These are phyloP conservation scores for Echeveria elegans DNA, from an alignment of 164 flowering plant genomes.

Conservation along the genomic window DNA sequence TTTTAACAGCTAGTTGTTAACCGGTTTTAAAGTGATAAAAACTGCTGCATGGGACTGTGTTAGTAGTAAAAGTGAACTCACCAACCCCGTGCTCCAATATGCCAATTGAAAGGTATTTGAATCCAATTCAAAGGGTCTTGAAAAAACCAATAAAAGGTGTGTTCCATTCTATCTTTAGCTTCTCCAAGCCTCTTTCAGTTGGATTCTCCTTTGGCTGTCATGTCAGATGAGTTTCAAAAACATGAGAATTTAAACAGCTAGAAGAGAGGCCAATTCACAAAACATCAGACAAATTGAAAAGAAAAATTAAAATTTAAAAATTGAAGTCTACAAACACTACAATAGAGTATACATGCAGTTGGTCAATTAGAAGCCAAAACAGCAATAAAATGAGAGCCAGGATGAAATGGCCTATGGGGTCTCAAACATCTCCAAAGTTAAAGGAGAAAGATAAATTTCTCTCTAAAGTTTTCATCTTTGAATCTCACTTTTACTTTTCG, in stretches of 20 bases:
- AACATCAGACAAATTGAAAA: too few species aligned
- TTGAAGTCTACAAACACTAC: neutral
- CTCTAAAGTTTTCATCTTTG: neutral
- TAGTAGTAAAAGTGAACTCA: neutral
- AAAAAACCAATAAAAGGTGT: slow-evolving; percentile 2
- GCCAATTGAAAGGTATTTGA: neutral
- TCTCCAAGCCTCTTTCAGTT: slow-evolving; percentile 1
- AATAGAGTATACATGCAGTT: neutral
- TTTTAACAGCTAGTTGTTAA: neutral
- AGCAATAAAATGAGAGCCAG: neutral
- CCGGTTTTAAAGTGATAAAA: neutral
- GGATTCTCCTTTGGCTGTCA: neutral
- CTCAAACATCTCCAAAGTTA: slow-evolving; percentile 1
- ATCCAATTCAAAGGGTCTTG: neutral
- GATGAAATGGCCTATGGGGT: neutral
- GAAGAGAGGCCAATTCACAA: too few species aligned
- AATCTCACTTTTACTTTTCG: neutral
- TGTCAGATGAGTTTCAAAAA: neutral
- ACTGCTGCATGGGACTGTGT: neutral
- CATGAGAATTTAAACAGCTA: too few species aligned
- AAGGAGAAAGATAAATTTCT: neutral
- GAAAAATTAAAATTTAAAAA: too few species aligned
- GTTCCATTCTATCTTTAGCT: neutral
- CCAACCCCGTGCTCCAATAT: neutral
- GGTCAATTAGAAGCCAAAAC: neutral